Percentiles rank a stretch among this genome's conserved stretches.
Conservation (phyloP, 2,329 filamentous ascomycete species). For the Didymella sp. region DNA sequence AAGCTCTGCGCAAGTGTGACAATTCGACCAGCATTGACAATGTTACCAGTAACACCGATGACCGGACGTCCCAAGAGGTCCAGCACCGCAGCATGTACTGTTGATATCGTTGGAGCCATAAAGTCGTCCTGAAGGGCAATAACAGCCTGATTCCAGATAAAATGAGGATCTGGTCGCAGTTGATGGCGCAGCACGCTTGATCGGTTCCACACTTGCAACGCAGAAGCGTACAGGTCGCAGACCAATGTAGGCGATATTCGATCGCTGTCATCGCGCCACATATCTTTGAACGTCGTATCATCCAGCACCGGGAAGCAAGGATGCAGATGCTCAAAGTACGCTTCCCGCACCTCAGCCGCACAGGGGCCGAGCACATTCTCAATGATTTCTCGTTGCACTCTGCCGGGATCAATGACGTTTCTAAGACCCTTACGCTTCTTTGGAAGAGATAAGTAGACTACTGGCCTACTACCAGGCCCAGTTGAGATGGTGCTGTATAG, state of each 20-base stretch:
- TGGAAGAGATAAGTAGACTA: conserved; percentile 30
- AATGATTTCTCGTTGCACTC: conserved; percentile 26
- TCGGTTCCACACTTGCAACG: conserved; percentile 22
- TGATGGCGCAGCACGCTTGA: conserved; percentile 18
- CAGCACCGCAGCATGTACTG: conserved; percentile 26
- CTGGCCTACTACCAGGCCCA: conserved; percentile 20
- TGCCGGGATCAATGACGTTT: conserved; percentile 23
- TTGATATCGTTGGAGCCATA: conserved; percentile 31
- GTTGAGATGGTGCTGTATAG: conserved; percentile 25
- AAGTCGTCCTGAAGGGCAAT: conserved; percentile 30
- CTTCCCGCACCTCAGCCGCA: conserved; percentile 15
- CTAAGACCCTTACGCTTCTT: conserved; percentile 22
- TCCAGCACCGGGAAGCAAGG: conserved; percentile 33
- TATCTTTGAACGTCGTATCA: conserved; percentile 20
- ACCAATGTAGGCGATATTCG: conserved; percentile 27
- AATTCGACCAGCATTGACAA: conserved; percentile 29
- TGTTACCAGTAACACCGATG: conserved; percentile 28
- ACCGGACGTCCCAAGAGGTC: conserved; percentile 32
- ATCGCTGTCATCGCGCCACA: conserved; percentile 24
- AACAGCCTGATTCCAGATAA: conserved; percentile 31
- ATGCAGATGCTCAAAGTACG: conserved; percentile 27
- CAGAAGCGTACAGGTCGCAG: conserved; percentile 29
- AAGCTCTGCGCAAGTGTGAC: conserved; percentile 32
- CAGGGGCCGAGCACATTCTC: conserved; percentile 24
- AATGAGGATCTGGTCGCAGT: conserved; percentile 22